Percentiles rank a stretch among this genome's conserved stretches.
These are phyloP conservation scores for Trametes polyzona DNA, from an alignment of 1,284 basidiomycete genomes.

Conservation along the genomic window DNA sequence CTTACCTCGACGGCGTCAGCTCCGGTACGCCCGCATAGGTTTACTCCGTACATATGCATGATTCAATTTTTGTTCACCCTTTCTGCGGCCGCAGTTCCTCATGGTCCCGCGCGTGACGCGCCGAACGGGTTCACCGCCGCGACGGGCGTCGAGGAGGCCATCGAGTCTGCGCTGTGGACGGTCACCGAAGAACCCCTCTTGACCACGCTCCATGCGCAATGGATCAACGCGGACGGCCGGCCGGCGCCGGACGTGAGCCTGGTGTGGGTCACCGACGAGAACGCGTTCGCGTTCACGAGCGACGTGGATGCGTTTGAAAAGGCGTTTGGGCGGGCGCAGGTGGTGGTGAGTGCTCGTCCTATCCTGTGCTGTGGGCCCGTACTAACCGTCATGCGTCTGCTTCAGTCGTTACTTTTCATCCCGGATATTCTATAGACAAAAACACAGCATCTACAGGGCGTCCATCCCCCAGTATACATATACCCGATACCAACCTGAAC, in stretches of 20 bases:
- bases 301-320: conserved; percentile 3
- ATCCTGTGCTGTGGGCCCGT: background rate
- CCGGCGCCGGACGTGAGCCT: background rate
- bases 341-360: conserved; percentile 2
- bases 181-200: conserved; percentile 2
- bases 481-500: no score
- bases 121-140: conserved; percentile 26
- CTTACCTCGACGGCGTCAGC: no score
- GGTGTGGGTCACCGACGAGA: background rate
- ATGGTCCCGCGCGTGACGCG: conserved; percentile 10
- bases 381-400: background rate
- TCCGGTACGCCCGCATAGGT: background rate
- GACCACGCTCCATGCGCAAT: conserved; percentile 17
- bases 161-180: conserved; percentile 30
- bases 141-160: conserved; percentile 6
- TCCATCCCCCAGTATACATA: no score
- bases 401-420: no score
- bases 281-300: conserved; percentile 7
- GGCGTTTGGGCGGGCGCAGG: background rate
- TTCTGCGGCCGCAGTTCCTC: conserved; percentile 11
- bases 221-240: conserved; percentile 26
- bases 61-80: background rate
- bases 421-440: no score
- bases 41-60: background rate
- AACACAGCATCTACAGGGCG: no score